Base-by-base conservation (phyloP, 805 yeast genomes). In the Metschnikowia picachoensis region DNA sequence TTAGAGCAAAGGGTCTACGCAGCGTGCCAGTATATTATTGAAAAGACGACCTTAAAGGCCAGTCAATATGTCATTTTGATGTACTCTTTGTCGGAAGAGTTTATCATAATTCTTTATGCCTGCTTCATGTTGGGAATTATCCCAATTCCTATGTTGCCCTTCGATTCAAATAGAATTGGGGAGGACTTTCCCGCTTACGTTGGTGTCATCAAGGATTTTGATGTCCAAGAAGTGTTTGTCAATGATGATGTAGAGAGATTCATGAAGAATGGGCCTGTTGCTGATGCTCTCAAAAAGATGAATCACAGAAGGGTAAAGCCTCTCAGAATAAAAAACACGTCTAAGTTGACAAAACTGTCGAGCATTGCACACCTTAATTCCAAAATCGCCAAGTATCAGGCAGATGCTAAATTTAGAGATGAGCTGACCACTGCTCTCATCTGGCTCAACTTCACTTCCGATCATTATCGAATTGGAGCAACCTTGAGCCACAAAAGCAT, bases 81-180 rank as follows among this genome's bases (percentile, higher is more conserved):
- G 83, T 90, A 88, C 61, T 85, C 95, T 0, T 77, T 92, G 38
- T 81, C 90, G 1, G 96, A 91, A 47, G 98, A 94, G 50, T 92
- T 80, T 59, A 79, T 85, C 5, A 80, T 88, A 28, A 88, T 95
- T 2, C 72, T 90, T 1, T 81, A 83, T 64, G 97, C 99, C 0
- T 92, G 98, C 61, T 78, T 92, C 62, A 66, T 84, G 46, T 78
- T 90, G 43, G 96, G 97, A 8, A 47, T 89, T 4, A 75, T 87
- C 3, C 88, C 94, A 0, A 74, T 92, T 13, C 94, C 95, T 0
- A 64, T 89, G 60, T 69, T 82, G 9, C 90, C 95, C 0, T 66
- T 90, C 35, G 89, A 85, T 49, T 71, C 81, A 11, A 75, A 74
- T 36, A 68, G 90, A 44, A 70, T 84, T 8, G 82, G 78, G 4